Base-by-base conservation (phyloP, 768 basidiomycete genomes). In the Fistulinella prunicolor region DNA sequence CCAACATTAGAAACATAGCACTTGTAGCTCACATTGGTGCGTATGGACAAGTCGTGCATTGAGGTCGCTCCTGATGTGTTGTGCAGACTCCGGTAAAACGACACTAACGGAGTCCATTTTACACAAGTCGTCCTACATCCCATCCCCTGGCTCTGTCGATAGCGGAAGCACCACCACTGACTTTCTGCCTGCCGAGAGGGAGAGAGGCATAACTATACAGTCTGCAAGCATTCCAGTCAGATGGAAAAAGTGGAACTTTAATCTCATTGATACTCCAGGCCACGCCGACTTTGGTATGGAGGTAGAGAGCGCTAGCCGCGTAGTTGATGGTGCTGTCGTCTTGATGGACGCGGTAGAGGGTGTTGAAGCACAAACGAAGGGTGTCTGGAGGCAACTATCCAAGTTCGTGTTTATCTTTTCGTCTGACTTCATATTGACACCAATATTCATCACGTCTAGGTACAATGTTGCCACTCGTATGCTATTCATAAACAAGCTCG, bases 201-300 rank as follows among this genome's bases (percentile, higher is more conserved):
- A 93, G 66, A 78, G 91, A 44, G 91, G 91, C 6, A 94, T 94
- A 51, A 94, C 92, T 4, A 89, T 94, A 49, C 92, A 94, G 60
- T 90, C 89, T 19, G 92, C 91, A 12, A 92, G 89, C 68, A 90
- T 94, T 50, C 90, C 90, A 3, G 87, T 91, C 32, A 77, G 79
- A 61, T 92, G 90, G 90, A 85, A 84, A 63, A 67, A 83, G 45
- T 89, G 87, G 86, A 82, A 78, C 1, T 86, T 89, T 68, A 94
- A 93, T 62, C 78, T 94, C 38, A 83, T 94, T 38, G 92, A 94
- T 59, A 94, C 91, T 3, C 91, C 91, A 14, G 91, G 91, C 29
- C 91, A 94, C 68, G 92, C 89, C 5, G 91, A 94, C 64, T 94
- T 94, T 68, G 91, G 91, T n/a, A 93, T 94, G 90, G 91, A 94